Evolutionary conservation across 169 alveolate genomes (phyloP).

Genomic region (Eimeria tenella): DNA sequence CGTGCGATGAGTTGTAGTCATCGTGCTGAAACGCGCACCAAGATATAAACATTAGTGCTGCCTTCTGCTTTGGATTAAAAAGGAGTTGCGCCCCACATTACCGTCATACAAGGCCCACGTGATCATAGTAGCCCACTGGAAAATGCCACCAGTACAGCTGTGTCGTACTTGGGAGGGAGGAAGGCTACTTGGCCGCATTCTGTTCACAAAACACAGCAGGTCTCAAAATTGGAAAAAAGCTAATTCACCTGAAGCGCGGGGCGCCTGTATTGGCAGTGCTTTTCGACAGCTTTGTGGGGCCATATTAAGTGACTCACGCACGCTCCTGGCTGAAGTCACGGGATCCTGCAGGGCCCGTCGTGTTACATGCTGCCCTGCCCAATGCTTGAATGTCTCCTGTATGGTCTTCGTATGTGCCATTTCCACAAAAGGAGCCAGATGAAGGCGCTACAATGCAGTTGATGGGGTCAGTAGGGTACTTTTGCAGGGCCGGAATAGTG

Average conservation of each 20-base stretch:
- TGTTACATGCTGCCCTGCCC: constrained; percentile 1
- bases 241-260: neutral
- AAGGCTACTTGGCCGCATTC: neutral
- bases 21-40: too few species aligned
- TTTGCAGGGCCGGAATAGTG: neutral
- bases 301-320: constrained; percentile 57
- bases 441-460: neutral
- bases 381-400: neutral
- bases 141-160: too few species aligned
- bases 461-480: neutral
- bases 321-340: constrained; percentile 54
- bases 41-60: too few species aligned
- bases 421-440: neutral
- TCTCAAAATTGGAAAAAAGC: neutral
- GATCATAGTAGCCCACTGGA: too few species aligned
- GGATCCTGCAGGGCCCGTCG: neutral
- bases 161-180: constrained; percentile 10
- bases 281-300: neutral
- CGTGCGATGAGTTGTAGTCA: too few species aligned
- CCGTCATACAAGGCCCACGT: too few species aligned
- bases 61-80: too few species aligned
- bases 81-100: too few species aligned
- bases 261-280: neutral
- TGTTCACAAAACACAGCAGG: constrained; percentile 24
- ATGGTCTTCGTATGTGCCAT: neutral